These are phyloP conservation scores for Lyophyllum semitale DNA, from an alignment of 768 basidiomycete genomes.

Conservation along the genomic window DNA sequence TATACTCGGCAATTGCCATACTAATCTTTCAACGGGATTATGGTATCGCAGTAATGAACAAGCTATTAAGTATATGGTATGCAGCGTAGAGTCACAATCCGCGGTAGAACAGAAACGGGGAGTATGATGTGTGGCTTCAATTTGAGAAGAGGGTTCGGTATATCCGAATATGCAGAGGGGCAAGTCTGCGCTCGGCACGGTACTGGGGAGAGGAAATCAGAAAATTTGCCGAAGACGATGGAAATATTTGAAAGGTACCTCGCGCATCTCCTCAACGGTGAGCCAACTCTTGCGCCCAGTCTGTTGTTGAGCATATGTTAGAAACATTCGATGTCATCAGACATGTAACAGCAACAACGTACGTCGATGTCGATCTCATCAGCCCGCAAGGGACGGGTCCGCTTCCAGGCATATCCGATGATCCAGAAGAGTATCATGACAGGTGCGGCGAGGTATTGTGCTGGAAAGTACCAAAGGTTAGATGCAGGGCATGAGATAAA, in stretches of 20 bases:
- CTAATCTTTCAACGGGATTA: too few relatives aligned
- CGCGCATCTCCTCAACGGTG: conserved; percentile 45
- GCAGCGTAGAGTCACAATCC: conserved; percentile 1
- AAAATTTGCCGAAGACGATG: not conserved
- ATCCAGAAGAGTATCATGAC: conserved; percentile 42
- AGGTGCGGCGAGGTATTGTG: conserved; percentile 40
- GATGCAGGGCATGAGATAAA: not conserved
- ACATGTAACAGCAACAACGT: conserved; percentile 8
- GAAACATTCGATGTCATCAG: not conserved
- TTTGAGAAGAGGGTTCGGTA: conserved; percentile 44
- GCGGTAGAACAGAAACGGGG: too few relatives aligned
- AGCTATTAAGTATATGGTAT: not conserved
- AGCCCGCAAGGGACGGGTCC: conserved; percentile 35
- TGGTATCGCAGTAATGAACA: not conserved
- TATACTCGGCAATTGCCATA: too few relatives aligned
- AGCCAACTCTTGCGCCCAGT: conserved; percentile 49
- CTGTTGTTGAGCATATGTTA: conserved; percentile 13
- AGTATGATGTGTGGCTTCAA: conserved; percentile 14
- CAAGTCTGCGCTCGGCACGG: conserved; percentile 38
- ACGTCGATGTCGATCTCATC: conserved; percentile 44
- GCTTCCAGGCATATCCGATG: conserved; percentile 41
- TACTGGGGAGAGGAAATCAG: conserved; percentile 23
- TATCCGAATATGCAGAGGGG: conserved; percentile 36
- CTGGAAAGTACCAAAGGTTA: conserved; percentile 17
- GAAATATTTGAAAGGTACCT: conserved; percentile 21